These are phyloP conservation scores for Ilex asprella DNA, from an alignment of 257 asterid genomes.

Conservation along the genomic window DNA sequence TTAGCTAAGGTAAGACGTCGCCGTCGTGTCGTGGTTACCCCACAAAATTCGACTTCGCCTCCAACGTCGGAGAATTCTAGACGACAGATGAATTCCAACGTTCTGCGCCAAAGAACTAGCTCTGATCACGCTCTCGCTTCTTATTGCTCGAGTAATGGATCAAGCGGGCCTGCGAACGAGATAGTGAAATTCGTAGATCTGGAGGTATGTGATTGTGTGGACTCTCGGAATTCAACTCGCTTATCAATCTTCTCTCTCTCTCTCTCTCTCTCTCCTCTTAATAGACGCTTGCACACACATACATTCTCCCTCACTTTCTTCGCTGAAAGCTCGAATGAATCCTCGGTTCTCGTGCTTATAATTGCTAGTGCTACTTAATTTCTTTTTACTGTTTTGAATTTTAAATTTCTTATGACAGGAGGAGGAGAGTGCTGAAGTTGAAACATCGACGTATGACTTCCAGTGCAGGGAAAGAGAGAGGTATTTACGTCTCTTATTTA, in stretches of 20 bases:
- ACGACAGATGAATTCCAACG: background rate
- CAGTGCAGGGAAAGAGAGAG: conserved; percentile 34
- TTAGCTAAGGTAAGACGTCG: conserved; percentile 29
- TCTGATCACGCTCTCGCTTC: conserved; percentile 31
- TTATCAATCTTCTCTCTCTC: background rate
- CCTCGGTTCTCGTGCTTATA: conserved; percentile 13
- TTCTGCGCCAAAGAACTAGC: conserved; percentile 17
- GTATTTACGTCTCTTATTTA: background rate
- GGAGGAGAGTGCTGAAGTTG: conserved; percentile 27
- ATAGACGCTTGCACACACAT: background rate
- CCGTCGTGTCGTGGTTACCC: conserved; percentile 20
- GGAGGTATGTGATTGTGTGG: conserved; percentile 25
- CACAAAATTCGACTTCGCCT: conserved; percentile 16
- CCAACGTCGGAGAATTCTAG: conserved; percentile 16
- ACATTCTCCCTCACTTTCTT: background rate
- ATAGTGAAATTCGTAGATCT: conserved; percentile 44
- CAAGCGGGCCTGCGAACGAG: conserved; percentile 24
- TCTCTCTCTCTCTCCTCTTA: background rate
- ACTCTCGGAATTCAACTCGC: background rate
- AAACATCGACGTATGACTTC: conserved; percentile 25
- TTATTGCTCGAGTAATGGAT: conserved; percentile 38
- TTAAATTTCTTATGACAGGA: conserved; percentile 27
- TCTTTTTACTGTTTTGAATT: conserved; percentile 9
- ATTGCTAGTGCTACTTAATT: background rate
- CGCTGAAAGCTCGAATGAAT: conserved; percentile 19